Percentiles rank a stretch among this genome's conserved stretches.
These are phyloP conservation scores for Eutrema japonicum DNA, from an alignment of 345 rosid genomes.

Conservation along the genomic window DNA sequence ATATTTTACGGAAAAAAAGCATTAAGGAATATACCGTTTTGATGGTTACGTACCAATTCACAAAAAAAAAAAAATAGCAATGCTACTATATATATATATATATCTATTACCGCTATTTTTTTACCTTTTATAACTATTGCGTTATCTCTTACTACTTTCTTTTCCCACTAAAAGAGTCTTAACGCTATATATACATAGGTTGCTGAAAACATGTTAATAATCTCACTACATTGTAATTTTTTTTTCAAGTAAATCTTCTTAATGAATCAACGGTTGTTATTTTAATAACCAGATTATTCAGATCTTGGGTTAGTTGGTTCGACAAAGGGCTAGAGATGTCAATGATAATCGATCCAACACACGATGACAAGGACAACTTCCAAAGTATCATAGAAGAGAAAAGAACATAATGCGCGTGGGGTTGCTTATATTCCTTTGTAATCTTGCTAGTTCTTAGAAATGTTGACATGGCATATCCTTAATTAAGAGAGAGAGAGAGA, in stretches of 20 bases:
- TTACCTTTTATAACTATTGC: too few species aligned
- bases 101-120: too few species aligned
- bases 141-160: too few species aligned
- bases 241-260: background rate
- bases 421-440: constrained; percentile 45
- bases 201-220: constrained; percentile 1
- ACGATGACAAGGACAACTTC: constrained; percentile 41
- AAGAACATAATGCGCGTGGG: constrained; percentile 41
- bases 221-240: background rate
- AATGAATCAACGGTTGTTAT: constrained; percentile 3
- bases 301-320: background rate
- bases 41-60: too few species aligned
- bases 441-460: constrained; percentile 37
- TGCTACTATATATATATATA: too few species aligned
- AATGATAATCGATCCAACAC: constrained; percentile 32
- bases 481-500: constrained; percentile 5
- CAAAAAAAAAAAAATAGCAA: too few species aligned
- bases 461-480: constrained; percentile 31
- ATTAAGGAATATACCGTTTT: too few species aligned
- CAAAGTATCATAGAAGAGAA: constrained; percentile 35
- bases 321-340: constrained; percentile 16
- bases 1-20: too few species aligned
- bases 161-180: too few species aligned
- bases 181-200: background rate
- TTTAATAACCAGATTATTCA: background rate